Evolutionary conservation across 164 flowering plant species (phyloP), one percentile per base, ranked within the genome.

Genomic region (Piper longum): DNA sequence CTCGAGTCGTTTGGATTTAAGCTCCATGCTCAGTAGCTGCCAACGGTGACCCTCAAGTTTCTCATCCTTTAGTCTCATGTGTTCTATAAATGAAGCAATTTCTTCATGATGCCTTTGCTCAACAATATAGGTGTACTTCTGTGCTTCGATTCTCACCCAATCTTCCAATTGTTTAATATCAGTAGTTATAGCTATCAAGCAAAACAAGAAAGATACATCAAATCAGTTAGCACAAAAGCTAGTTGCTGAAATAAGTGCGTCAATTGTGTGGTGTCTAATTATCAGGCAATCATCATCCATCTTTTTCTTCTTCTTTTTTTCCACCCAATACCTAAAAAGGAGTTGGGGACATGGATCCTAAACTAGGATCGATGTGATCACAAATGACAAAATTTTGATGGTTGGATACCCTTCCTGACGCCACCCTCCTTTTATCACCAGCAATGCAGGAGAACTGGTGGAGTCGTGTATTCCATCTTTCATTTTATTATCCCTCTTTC

Each of bases 1-100:
- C 60, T 82, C 80, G 67, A 87, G 64, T 65, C 85, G 74, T 79
- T 88, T 87, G 17, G 84, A 80, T 73, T 90, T 93, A 40, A 86
- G 69, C 69, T 91, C 99, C 82, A 75, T 74, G 80, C 93, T 85
- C 60, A 88, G 62, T 58, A 81, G 59, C 58, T 75, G 79, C 99
- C 96, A 88, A 0, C 76, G 83, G n/a, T 62, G 80, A 43, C 81
- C 82, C 72, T 88, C 96, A 57, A 90, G 56, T 62, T 85, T 88
- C 72, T 89, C 97, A 70, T 89, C 96, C 73, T 81, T 89, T 64
- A 79, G 74, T 65, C 85, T 80, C 81, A 89, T 71, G 67, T 93
- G 86, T 72, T 93, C 95, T 9, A 77, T 76, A 66, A 90, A 88
- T 48, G 95, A 89, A 52, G 88, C 87, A 64, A 88, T 66, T 70